Evolutionary conservation across 176 grass and related monocot species (phyloP).

Genomic region (Dendrocalamus sinicus): DNA sequence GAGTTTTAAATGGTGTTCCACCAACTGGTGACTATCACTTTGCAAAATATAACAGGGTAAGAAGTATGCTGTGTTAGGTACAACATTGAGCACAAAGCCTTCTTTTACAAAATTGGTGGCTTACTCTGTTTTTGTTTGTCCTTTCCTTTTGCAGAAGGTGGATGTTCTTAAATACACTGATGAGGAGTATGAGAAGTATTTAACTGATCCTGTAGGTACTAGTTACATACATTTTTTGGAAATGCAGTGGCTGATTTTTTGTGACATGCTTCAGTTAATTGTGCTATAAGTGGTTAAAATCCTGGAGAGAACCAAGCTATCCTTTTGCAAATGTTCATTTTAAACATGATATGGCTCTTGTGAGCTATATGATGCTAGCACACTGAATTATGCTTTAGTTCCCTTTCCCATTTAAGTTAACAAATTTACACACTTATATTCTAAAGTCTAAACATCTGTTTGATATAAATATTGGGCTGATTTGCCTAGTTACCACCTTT

Average conservation of each 20-base stretch:
- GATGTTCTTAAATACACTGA: constrained; percentile 86
- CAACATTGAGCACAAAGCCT: not conserved
- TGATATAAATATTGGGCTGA: constrained; percentile 6
- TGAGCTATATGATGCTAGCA: not conserved
- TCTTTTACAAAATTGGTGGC: not conserved
- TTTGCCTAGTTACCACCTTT: not conserved
- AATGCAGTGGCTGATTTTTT: constrained; percentile 15
- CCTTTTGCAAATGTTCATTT: not conserved
- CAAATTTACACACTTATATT: not conserved
- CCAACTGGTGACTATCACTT: constrained; percentile 95
- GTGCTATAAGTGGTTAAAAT: not conserved
- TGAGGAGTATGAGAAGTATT: constrained; percentile 97
- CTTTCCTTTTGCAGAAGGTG: constrained; percentile 71
- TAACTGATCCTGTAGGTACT: constrained; percentile 96
- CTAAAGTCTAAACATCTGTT: not conserved
- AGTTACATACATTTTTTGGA: constrained; percentile 18
- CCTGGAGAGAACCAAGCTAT: not conserved
- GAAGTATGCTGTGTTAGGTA: constrained; percentile 13
- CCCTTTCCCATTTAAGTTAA: not conserved
- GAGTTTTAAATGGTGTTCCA: constrained; percentile 82
- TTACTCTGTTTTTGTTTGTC: constrained; percentile 45
- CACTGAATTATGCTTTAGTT: not conserved
- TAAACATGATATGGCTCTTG: not conserved
- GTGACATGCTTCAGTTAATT: not conserved
- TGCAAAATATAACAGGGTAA: constrained; percentile 94